Evolutionary conservation across 2,329 filamentous ascomycete genomes (phyloP).

Genomic region (Nannizziopsis barbatae): DNA sequence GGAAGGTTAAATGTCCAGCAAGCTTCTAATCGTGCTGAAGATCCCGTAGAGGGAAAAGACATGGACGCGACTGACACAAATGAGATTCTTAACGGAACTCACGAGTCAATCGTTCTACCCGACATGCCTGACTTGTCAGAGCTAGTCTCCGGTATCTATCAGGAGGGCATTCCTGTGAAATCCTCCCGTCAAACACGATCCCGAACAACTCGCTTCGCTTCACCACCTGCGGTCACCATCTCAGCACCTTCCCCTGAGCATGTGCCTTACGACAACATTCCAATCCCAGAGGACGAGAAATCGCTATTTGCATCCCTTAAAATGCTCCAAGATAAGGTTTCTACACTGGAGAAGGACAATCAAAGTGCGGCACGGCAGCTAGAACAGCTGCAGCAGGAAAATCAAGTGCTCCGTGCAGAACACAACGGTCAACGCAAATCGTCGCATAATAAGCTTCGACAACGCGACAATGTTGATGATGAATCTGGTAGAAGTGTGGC

Average conservation of each 20-base stretch:
- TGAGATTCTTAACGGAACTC: constrained; percentile 28
- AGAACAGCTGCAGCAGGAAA: constrained; percentile 43
- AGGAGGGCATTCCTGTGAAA: constrained; percentile 19
- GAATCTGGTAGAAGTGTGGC: constrained; percentile 26
- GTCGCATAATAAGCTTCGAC: constrained; percentile 25
- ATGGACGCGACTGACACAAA: constrained; percentile 11
- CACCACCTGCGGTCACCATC: constrained; percentile 29
- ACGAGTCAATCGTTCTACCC: constrained; percentile 51
- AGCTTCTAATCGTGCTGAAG: background rate
- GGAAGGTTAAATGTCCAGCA: constrained; percentile 19
- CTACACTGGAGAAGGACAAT: constrained; percentile 46
- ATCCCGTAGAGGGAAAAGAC: constrained; percentile 15
- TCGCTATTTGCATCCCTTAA: constrained; percentile 51
- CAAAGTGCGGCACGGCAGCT: constrained; percentile 40
- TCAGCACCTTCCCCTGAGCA: constrained; percentile 28
- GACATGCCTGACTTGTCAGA: constrained; percentile 52
- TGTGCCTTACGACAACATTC: constrained; percentile 42
- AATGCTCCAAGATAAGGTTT: constrained; percentile 47
- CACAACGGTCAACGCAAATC: constrained; percentile 27
- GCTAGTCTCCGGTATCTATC: constrained; percentile 47
- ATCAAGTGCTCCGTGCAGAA: constrained; percentile 41
- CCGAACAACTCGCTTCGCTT: constrained; percentile 44
- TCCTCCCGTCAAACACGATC: constrained; percentile 34
- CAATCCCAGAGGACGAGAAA: constrained; percentile 52
- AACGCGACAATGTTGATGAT: constrained; percentile 37